phyloP scores from a whole-genome alignment of 2,329 filamentous ascomycete species.

The Ophidiomyces ophidiicola region DNA sequence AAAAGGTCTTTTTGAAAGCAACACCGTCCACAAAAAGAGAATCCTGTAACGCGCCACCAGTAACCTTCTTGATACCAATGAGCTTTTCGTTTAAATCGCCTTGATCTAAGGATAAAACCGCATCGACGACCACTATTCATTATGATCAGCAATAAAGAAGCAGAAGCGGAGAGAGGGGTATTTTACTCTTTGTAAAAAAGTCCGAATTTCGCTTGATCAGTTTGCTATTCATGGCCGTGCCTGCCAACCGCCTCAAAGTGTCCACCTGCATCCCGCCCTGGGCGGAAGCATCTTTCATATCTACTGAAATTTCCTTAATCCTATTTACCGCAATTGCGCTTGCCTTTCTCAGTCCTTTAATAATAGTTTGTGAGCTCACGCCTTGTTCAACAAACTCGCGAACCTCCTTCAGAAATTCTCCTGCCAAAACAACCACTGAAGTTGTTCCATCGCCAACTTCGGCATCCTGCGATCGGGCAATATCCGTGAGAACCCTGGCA shows the following conservation, averaged over 20 bases:
- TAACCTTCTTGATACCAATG: conserved; percentile 97
- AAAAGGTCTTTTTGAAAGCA: conserved; percentile 99
- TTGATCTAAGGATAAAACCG: conserved; percentile 88
- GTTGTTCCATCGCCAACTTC: conserved; percentile 98
- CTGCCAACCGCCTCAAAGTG: conserved; percentile 78
- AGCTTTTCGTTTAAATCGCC: conserved; percentile 95
- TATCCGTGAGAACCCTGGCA: conserved; percentile 92
- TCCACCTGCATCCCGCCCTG: conserved; percentile 79
- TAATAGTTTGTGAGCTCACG: conserved; percentile 92
- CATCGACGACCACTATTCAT: conserved; percentile 80
- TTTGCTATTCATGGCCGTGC: conserved; percentile 98
- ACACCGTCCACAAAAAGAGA: conserved; percentile 96
- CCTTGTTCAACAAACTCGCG: conserved; percentile 94
- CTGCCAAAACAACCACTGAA: conserved; percentile 92
- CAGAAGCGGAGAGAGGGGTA: conserved; percentile 2
- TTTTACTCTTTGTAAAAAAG: conserved; percentile 92
- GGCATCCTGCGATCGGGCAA: conserved; percentile 95
- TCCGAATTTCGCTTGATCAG: conserved; percentile 92
- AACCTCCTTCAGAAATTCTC: conserved; percentile 92
- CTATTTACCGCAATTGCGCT: conserved; percentile 92
- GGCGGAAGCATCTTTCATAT: conserved; percentile 55
- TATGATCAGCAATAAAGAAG: conserved; percentile 13
- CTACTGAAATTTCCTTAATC: conserved; percentile 89
- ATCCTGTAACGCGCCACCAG: conserved; percentile 87
- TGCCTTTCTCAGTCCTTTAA: conserved; percentile 86